Conservation (phyloP, 768 basidiomycete genomes). For the Collybia sordida region DNA sequence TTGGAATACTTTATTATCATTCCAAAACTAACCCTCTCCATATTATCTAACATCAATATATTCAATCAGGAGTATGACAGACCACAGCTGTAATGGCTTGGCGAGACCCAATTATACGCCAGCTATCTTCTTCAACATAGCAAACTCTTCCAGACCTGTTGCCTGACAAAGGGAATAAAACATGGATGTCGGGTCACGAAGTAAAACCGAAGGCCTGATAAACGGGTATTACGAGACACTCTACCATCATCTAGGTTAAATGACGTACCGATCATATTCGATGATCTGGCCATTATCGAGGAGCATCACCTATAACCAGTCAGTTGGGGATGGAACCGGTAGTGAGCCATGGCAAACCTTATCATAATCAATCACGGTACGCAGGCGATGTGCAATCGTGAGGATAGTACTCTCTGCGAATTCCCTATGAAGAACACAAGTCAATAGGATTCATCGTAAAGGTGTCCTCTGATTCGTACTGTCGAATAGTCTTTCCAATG, state of each 20-base stretch:
- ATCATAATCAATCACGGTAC: constrained; percentile 84
- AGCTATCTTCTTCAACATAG: constrained; percentile 68
- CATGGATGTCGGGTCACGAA: constrained; percentile 55
- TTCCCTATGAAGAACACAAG: constrained; percentile 40
- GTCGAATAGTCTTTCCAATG: constrained; percentile 77
- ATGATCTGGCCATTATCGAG: constrained; percentile 77
- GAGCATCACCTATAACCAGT: constrained; percentile 57
- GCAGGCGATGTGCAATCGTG: constrained; percentile 79
- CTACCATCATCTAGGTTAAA: not conserved
- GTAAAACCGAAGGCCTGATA: constrained; percentile 49
- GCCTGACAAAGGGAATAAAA: constrained; percentile 73
- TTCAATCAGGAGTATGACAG: no score
- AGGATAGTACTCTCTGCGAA: constrained; percentile 81
- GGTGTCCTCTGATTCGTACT: constrained; percentile 42
- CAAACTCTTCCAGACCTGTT: constrained; percentile 71
- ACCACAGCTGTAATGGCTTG: no score
- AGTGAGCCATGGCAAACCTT: constrained; percentile 46
- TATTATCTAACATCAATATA: no score
- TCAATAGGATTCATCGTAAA: not conserved
- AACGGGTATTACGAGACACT: not conserved
- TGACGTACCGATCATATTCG: constrained; percentile 63
- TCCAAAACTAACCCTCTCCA: no score
- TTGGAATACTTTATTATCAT: no score
- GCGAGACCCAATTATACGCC: constrained; percentile 25
- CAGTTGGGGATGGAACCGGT: not conserved